These are phyloP conservation scores for Zelopaecilomyces penicillatus DNA, from an alignment of 2,329 filamentous ascomycete species.

Conservation along the genomic window DNA sequence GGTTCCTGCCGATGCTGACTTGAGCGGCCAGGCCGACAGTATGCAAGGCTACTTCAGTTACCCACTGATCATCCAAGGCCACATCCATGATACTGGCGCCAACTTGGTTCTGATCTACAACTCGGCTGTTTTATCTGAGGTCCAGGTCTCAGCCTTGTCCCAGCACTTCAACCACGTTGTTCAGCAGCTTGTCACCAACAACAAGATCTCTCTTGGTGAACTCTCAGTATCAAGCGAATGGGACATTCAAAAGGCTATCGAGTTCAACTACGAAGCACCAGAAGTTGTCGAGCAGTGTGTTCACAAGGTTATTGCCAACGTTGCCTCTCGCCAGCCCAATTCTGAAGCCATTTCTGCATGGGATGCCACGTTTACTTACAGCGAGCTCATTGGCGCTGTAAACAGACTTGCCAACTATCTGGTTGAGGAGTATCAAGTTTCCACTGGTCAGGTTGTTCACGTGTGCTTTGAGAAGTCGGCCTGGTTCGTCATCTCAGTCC, in stretches of 20 bases:
- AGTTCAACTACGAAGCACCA: no score
- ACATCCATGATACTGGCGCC: background rate
- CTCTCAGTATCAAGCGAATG: conserved; percentile 1
- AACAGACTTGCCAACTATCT: no score
- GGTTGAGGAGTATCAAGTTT: no score
- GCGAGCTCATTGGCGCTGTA: no score
- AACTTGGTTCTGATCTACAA: conserved; percentile 5
- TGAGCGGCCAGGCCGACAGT: background rate
- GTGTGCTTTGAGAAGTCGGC: conserved; percentile 18
- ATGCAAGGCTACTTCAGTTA: conserved; percentile 4
- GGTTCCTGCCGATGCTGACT: background rate
- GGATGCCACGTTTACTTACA: background rate
- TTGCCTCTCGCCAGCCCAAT: background rate
- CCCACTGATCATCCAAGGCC: conserved; percentile 5
- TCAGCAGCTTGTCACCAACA: conserved; percentile 1
- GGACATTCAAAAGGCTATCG: background rate
- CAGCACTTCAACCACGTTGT: conserved; percentile 6
- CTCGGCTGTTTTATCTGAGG: background rate
- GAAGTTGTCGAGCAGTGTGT: no score
- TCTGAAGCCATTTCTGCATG: background rate
- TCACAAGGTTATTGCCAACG: no score
- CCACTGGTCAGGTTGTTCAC: background rate
- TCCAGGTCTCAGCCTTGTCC: conserved; percentile 1
- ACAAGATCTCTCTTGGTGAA: background rate
- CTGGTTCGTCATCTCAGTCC: conserved; percentile 11